These are phyloP conservation scores for Zostera marina DNA, from an alignment of 116 monocot genomes.

Conservation along the genomic window DNA sequence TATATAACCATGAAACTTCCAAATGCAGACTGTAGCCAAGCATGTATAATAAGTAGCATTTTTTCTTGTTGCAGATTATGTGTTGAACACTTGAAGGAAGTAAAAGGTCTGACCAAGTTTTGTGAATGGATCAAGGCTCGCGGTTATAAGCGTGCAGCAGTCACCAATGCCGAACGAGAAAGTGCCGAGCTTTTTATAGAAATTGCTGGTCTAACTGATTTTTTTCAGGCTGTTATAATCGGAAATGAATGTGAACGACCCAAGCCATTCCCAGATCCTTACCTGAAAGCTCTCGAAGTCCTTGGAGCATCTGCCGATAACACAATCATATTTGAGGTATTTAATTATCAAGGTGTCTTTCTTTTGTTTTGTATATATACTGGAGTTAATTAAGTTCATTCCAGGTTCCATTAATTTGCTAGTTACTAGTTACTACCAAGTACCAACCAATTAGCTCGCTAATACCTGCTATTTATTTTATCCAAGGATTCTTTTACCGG, in stretches of 20 bases:
- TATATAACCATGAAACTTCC: too few relatives aligned
- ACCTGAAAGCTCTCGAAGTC: conserved; percentile 41
- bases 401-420: not conserved
- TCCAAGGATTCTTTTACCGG: conserved; percentile 65
- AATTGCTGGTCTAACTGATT: conserved; percentile 42
- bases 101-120: conserved; percentile 49
- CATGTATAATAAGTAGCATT: too few relatives aligned
- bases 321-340: conserved; percentile 71
- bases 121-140: conserved; percentile 62
- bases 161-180: conserved; percentile 57
- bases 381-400: too few relatives aligned
- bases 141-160: conserved; percentile 64
- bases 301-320: conserved; percentile 39
- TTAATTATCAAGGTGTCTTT: not conserved
- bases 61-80: too few relatives aligned
- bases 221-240: conserved; percentile 49
- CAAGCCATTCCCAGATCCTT: conserved; percentile 84
- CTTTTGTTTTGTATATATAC: not conserved
- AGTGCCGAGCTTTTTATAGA: conserved; percentile 82
- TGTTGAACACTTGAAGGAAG: not conserved
- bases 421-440: too few relatives aligned
- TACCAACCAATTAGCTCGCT: too few relatives aligned
- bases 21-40: too few relatives aligned
- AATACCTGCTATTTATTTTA: not conserved
- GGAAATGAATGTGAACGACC: conserved; percentile 72